These are phyloP conservation scores for Leccinum pachyderme DNA, from an alignment of 1,284 basidiomycete genomes.

Conservation along the genomic window DNA sequence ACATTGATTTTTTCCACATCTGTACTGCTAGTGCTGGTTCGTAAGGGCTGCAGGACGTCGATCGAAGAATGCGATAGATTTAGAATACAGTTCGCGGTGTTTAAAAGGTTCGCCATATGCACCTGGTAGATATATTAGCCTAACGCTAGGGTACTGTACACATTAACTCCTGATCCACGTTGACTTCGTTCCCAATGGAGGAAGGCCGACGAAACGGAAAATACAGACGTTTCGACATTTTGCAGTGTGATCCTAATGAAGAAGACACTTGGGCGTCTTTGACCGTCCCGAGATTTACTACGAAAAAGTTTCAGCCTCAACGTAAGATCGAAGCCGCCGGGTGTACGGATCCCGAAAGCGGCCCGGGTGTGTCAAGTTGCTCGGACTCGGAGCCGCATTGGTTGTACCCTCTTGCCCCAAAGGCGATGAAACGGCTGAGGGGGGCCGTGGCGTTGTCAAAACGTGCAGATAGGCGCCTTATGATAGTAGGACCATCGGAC, in stretches of 20 bases:
- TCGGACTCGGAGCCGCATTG: neutral
- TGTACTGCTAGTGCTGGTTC: neutral
- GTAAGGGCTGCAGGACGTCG: neutral
- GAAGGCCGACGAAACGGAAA: neutral
- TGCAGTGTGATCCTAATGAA: neutral
- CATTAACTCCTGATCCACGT: neutral
- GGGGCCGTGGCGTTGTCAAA: neutral
- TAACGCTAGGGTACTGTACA: neutral
- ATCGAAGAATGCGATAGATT: neutral
- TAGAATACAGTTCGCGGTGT: neutral
- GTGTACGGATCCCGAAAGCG: neutral
- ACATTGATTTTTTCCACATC: neutral
- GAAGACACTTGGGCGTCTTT: neutral
- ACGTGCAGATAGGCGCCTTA: neutral
- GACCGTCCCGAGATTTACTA: neutral
- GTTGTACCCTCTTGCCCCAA: neutral
- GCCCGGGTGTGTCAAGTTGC: neutral
- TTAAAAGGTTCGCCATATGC: neutral
- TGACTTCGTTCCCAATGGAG: neutral
- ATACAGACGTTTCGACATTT: neutral
- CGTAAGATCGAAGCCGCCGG: neutral
- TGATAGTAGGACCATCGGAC: neutral
- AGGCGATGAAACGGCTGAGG: neutral
- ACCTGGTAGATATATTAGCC: neutral
- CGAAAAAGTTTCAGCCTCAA: neutral